Conservation (phyloP, 208 protist species). For the Acanthamoeba healyi region DNA sequence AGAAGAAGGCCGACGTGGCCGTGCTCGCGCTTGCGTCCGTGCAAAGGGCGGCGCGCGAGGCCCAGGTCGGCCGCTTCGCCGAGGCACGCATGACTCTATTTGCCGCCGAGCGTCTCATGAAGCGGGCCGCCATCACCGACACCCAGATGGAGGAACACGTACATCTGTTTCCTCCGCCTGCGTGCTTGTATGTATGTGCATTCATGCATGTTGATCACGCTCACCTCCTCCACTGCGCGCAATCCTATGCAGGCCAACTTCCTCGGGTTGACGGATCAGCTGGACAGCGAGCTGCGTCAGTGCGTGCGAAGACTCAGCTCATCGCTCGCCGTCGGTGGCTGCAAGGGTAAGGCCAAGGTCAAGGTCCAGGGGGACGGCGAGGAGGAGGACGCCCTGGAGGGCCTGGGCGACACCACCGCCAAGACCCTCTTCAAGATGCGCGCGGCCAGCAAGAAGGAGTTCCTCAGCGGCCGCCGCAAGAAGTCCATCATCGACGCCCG, state of each 20-base stretch:
- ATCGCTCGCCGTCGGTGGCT: neutral
- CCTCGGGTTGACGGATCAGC: neutral
- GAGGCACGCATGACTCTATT: conserved; percentile 46
- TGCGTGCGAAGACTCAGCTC: neutral
- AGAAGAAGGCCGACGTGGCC: conserved; percentile 51
- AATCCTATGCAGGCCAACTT: conserved; percentile 41
- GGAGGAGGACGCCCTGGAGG: conserved; percentile 8
- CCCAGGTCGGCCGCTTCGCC: conserved; percentile 15
- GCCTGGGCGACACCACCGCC: conserved; percentile 60
- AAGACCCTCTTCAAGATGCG: conserved; percentile 71
- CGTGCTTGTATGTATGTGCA: no score
- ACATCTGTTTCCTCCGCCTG: neutral
- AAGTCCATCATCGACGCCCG: conserved; percentile 45
- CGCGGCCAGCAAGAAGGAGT: conserved; percentile 35
- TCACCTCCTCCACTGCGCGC: no score
- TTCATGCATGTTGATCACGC: neutral
- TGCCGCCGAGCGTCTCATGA: conserved; percentile 54
- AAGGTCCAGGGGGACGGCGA: neutral
- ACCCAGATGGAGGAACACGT: conserved; percentile 66
- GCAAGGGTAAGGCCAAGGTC: neutral
- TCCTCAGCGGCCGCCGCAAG: conserved; percentile 63
- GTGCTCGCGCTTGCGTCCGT: conserved; percentile 37
- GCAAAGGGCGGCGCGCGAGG: conserved; percentile 33
- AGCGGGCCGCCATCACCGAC: conserved; percentile 54
- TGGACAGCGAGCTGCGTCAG: conserved; percentile 61